These are phyloP conservation scores for Agrostemma githago DNA, from an alignment of 148 eudicot genomes.

Conservation along the genomic window DNA sequence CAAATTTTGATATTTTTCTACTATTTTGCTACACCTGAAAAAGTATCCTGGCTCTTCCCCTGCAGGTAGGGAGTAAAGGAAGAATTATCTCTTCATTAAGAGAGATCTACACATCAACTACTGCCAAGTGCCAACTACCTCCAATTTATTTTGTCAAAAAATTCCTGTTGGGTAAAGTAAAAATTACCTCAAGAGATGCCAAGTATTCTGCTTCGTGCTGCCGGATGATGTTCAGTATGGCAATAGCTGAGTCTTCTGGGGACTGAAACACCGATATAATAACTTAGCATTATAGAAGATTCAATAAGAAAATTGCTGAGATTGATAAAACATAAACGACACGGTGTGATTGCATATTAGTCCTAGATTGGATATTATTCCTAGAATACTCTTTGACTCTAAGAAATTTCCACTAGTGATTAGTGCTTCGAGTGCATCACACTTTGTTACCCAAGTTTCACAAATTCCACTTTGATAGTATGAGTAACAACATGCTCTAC, in stretches of 20 bases:
- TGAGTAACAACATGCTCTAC: not conserved
- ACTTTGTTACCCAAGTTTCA: not conserved
- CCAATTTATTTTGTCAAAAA: not conserved
- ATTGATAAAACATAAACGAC: conserved; percentile 2
- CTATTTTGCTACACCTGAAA: too few relatives aligned
- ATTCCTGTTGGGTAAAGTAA: not conserved
- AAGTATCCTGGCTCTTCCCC: too few relatives aligned
- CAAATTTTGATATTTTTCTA: too few relatives aligned
- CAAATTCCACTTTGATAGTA: not conserved
- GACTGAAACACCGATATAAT: conserved; percentile 47
- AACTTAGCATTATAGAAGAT: conserved; percentile 14
- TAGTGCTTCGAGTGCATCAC: not conserved
- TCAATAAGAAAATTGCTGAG: not conserved
- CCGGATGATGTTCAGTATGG: conserved; percentile 69
- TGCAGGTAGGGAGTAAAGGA: not conserved
- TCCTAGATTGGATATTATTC: not conserved
- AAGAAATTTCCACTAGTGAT: not conserved
- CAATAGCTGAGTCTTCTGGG: conserved; percentile 72
- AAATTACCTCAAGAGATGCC: conserved; percentile 71
- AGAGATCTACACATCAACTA: not conserved
- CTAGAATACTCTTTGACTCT: not conserved
- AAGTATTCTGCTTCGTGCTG: conserved; percentile 91
- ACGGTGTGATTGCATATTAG: not conserved
- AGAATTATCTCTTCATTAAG: not conserved
- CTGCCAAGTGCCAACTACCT: not conserved